A percentile compares a stretch with the other conserved stretches of the same genome.
Conservation (phyloP, 2,329 filamentous ascomycete genomes). For the Fusarium phyllophilum region DNA sequence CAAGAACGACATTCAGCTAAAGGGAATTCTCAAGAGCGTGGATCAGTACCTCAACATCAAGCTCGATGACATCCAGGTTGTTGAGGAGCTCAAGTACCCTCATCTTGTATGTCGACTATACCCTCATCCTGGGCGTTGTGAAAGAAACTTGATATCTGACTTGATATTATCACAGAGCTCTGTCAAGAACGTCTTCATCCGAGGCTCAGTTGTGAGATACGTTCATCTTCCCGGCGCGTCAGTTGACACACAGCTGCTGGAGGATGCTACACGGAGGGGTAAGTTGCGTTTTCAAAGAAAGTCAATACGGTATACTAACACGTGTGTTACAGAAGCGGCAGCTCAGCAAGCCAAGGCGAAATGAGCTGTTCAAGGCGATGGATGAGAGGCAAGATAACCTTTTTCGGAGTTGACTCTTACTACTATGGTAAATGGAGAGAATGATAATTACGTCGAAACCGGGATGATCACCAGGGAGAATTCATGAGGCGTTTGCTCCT, state of each 20-base stretch:
- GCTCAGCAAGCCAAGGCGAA: slow-evolving; percentile 68
- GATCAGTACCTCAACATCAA: slow-evolving; percentile 99
- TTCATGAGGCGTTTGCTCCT: slow-evolving; percentile 44
- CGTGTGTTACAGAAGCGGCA: slow-evolving; percentile 59
- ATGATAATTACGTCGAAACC: slow-evolving; percentile 27
- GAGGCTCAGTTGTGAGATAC: slow-evolving; percentile 91
- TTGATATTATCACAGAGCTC: slow-evolving; percentile 60
- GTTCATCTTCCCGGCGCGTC: slow-evolving; percentile 85
- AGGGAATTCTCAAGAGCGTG: slow-evolving; percentile 93
- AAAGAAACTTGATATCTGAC: neutral
- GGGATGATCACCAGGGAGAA: slow-evolving; percentile 32
- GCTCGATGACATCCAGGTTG: slow-evolving; percentile 91
- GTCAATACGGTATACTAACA: slow-evolving; percentile 4
- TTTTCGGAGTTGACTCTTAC: slow-evolving; percentile 5
- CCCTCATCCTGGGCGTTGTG: neutral
- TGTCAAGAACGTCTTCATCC: slow-evolving; percentile 96
- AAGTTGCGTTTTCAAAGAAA: slow-evolving; percentile 36
- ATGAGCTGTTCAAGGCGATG: slow-evolving; percentile 44
- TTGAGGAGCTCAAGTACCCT: slow-evolving; percentile 94
- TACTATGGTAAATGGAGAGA: neutral
- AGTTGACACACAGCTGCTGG: slow-evolving; percentile 86
- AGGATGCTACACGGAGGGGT: slow-evolving; percentile 93
- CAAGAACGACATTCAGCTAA: slow-evolving; percentile 98
- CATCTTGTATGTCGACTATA: slow-evolving; percentile 74
- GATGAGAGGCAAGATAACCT: slow-evolving; percentile 4